Percentiles rank a stretch among this genome's conserved stretches.
phyloP scores from a whole-genome alignment of 164 flowering plant genomes.

The Dillenia turbinata region DNA sequence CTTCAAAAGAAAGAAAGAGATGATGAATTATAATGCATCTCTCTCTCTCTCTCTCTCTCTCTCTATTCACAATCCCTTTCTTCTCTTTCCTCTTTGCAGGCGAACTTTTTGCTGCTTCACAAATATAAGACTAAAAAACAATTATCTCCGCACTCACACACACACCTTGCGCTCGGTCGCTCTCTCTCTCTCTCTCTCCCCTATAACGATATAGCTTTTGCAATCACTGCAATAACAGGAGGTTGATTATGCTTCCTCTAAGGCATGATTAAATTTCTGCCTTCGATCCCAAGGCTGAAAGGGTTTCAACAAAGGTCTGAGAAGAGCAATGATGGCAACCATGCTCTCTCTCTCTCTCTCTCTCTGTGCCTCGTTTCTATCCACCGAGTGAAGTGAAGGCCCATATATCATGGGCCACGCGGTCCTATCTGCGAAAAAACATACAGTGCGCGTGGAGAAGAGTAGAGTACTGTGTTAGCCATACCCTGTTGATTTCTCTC shows the following conservation, averaged over 20 bases:
- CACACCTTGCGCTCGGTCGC: conserved; percentile 5
- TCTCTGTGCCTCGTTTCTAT: conserved; percentile 10
- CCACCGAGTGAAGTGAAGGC: conserved; percentile 5
- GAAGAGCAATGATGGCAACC: conserved; percentile 42
- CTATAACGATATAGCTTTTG: conserved; percentile 17
- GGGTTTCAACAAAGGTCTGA: conserved; percentile 44
- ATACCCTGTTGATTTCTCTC: no score
- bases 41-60: conserved; percentile 20
- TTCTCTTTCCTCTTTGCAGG: conserved; percentile 13
- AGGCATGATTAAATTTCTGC: conserved; percentile 48
- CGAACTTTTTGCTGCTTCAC: conserved; percentile 23
- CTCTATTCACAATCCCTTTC: conserved; percentile 14
- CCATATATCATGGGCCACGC: conserved; percentile 2
- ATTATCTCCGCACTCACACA: conserved; percentile 1
- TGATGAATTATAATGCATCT: conserved; percentile 1
- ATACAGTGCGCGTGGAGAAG: no score
- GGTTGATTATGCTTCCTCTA: conserved; percentile 46
- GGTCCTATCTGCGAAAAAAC: no score
- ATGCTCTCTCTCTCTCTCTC: conserved; percentile 13
- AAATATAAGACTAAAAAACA: conserved; percentile 9
- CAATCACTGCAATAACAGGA: conserved; percentile 48
- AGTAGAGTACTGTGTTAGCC: no score
- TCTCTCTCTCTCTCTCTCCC: conserved; percentile 6
- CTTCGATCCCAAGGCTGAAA: conserved; percentile 87
- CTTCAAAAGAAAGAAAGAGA: conserved; percentile 37